Conservation (phyloP, 2,329 filamentous ascomycete genomes). For the Aureobasidium sp. region DNA sequence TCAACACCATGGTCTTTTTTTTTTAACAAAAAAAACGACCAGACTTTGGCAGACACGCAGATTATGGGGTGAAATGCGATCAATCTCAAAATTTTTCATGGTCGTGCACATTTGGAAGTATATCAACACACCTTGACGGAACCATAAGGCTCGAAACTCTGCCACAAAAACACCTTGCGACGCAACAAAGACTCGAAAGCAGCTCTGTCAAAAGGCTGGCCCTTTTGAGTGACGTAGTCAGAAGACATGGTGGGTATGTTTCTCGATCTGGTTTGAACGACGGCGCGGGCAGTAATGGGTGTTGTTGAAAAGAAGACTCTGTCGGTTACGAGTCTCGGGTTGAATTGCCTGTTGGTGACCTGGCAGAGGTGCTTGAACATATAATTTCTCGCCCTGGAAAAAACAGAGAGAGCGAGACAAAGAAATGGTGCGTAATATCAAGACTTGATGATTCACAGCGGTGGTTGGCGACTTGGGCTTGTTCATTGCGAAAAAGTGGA, state of each 20-base stretch:
- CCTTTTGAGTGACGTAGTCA: constrained; percentile 70
- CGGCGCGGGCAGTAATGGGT: constrained; percentile 20
- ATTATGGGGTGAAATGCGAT: no score
- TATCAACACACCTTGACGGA: constrained; percentile 28
- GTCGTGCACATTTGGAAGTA: no score
- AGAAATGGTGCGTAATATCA: no score
- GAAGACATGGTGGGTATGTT: constrained; percentile 47
- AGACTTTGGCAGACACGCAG: no score
- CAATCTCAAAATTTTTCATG: no score
- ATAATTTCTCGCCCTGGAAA: no score
- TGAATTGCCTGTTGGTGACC: constrained; percentile 1
- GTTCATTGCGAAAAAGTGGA: not conserved
- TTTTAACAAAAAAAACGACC: no score
- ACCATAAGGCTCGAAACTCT: constrained; percentile 84
- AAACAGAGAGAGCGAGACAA: no score
- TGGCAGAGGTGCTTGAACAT: constrained; percentile 10
- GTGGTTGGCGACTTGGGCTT: no score
- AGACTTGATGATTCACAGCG: no score
- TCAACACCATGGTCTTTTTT: not conserved
- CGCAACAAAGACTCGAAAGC: constrained; percentile 79
- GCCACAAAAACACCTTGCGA: constrained; percentile 88
- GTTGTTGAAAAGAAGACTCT: constrained; percentile 5
- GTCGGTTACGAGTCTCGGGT: not conserved
- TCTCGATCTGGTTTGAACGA: constrained; percentile 26
- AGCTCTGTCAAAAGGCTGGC: constrained; percentile 78